These are phyloP conservation scores for Aspergillus sergii DNA, from an alignment of 2,329 filamentous ascomycete species.

Conservation along the genomic window DNA sequence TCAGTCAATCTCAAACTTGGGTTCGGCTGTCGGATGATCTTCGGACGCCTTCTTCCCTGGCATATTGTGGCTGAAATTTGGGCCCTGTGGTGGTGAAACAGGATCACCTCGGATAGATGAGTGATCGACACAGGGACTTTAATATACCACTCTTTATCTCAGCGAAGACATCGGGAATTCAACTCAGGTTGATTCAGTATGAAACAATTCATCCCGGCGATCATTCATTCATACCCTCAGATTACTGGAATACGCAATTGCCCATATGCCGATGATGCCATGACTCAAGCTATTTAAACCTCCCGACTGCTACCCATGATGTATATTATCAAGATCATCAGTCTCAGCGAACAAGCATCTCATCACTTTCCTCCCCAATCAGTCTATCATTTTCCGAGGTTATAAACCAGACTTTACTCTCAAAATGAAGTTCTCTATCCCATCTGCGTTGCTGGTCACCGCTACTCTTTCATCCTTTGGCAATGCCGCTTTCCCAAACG, in stretches of 20 bases:
- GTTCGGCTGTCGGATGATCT: not conserved
- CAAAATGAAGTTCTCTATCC: not conserved
- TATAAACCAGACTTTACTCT: not conserved
- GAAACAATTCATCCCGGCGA: not conserved
- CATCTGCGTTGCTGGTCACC: not conserved
- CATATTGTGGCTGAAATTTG: not conserved
- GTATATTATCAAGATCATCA: not conserved
- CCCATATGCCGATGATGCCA: not conserved
- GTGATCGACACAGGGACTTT: not conserved
- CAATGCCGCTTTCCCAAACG: constrained; percentile 24
- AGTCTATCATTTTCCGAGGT: not conserved
- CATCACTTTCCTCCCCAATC: not conserved
- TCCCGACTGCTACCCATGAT: not conserved
- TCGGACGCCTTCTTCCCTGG: not conserved
- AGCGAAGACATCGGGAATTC: not conserved
- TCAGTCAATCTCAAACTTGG: not conserved
- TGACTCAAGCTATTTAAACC: not conserved
- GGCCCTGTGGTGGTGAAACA: not conserved
- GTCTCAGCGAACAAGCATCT: not conserved
- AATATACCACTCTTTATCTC: not conserved
- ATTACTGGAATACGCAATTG: not conserved
- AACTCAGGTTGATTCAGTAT: not conserved
- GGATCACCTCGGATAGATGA: not conserved
- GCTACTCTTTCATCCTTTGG: not conserved
- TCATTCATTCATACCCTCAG: not conserved